Percentiles rank a stretch among this genome's conserved stretches.
phyloP scores from a whole-genome alignment of 257 asterid species.

The Solanum neorickii region DNA sequence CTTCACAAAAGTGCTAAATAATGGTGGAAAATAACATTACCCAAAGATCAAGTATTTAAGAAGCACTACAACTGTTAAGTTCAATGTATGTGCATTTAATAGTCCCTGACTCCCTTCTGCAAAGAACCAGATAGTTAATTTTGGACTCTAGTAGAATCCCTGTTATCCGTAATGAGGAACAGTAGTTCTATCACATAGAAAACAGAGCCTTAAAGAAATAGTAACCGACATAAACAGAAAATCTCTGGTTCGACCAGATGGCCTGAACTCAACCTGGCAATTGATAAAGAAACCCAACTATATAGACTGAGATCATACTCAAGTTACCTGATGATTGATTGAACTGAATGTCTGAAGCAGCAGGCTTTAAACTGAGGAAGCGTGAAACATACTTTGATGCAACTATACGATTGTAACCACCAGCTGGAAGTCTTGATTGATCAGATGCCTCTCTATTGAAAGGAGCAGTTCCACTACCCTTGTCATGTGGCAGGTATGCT shows the following conservation, averaged over 20 bases:
- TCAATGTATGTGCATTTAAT: background rate
- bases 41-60: background rate
- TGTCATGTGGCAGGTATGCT: conserved; percentile 93
- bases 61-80: background rate
- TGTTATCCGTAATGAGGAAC: background rate
- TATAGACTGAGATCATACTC: background rate
- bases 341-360: conserved; percentile 44
- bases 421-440: conserved; percentile 47
- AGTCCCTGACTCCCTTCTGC: background rate
- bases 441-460: conserved; percentile 40
- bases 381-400: conserved; percentile 92
- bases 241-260: background rate
- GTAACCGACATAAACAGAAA: background rate
- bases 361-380: conserved; percentile 79
- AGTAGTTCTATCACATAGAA: background rate
- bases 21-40: background rate
- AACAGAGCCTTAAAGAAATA: background rate
- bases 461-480: conserved; percentile 83
- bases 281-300: background rate
- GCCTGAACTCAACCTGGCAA: background rate
- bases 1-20: background rate
- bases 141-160: background rate
- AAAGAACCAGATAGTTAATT: background rate
- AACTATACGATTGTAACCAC: conserved; percentile 68
- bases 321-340: conserved; percentile 65